phyloP scores from a whole-genome alignment of 108 stramenopile species.

The Nannochloropsis gaditana region DNA sequence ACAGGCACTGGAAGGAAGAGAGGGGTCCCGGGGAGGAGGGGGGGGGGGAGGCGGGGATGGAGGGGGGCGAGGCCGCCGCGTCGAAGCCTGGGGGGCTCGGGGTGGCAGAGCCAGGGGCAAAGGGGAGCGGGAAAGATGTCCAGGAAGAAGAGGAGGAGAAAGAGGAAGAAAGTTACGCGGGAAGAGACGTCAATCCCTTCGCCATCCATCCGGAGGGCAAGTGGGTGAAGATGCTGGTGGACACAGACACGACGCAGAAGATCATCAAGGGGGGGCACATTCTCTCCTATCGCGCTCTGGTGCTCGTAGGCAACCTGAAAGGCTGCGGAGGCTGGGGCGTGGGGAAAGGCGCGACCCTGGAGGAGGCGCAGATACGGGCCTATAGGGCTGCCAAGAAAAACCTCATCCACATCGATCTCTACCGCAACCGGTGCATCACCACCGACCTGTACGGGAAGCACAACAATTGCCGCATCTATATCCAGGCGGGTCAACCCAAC shows the following conservation, averaged over 20 bases:
- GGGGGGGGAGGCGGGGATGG: neutral
- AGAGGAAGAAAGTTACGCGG: neutral
- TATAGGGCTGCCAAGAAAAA: constrained; percentile 67
- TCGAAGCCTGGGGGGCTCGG: neutral
- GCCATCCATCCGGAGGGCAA: neutral
- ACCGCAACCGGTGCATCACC: constrained; percentile 62
- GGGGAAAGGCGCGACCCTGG: constrained; percentile 77
- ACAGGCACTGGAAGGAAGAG: neutral
- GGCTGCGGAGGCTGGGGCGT: constrained; percentile 93
- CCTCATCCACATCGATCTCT: constrained; percentile 82
- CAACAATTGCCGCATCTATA: constrained; percentile 74
- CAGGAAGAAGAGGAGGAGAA: constrained; percentile 16
- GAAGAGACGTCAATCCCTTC: neutral
- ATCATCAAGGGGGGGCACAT: constrained; percentile 83
- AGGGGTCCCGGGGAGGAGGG: neutral
- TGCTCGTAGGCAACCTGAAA: constrained; percentile 80
- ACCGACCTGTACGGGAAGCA: constrained; percentile 73
- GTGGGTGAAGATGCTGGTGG: constrained; percentile 52
- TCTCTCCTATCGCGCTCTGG: constrained; percentile 76
- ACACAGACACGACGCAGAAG: constrained; percentile 75
- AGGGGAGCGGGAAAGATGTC: neutral
- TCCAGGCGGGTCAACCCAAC: constrained; percentile 62
- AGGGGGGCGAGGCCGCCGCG: neutral
- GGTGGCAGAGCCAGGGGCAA: neutral
- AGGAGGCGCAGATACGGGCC: constrained; percentile 71